Percentiles rank a stretch among this genome's conserved stretches.
Evolutionary conservation across 495 filamentous ascomycete species (phyloP).

Genomic region (Talaromyces proteolyticus): DNA sequence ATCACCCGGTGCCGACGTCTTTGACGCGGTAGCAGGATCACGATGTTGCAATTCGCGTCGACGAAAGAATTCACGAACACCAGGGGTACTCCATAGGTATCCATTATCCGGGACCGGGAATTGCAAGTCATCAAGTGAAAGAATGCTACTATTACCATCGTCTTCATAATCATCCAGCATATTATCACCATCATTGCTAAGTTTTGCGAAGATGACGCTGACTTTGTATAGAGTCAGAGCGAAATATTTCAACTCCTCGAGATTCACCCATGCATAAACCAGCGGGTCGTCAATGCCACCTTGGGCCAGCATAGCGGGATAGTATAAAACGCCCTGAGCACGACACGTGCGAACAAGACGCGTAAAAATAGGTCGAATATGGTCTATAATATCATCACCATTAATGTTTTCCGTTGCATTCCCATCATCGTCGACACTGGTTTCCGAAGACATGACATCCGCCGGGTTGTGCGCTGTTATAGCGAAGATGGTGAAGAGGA

Average conservation of each 20-base stretch:
- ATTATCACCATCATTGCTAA: neutral
- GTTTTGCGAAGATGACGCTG: neutral
- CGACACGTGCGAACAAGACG: constrained; percentile 5
- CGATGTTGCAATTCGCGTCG: constrained; percentile 1
- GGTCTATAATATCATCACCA: neutral
- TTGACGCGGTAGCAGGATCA: neutral
- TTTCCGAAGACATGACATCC: neutral
- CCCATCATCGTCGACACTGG: neutral
- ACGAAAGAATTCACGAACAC: neutral
- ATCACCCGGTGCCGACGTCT: neutral
- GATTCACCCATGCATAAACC: neutral
- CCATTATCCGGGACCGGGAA: neutral
- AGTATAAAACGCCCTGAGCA: constrained; percentile 1
- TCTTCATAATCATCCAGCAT: neutral
- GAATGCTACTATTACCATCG: neutral
- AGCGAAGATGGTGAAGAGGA: constrained; percentile 2
- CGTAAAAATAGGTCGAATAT: constrained; percentile 2
- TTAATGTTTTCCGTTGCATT: neutral
- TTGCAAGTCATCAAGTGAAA: constrained; percentile 1
- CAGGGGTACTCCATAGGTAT: neutral
- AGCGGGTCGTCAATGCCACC: neutral
- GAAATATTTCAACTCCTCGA: constrained; percentile 6
- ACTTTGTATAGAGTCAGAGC: constrained; percentile 3
- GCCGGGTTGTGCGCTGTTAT: neutral
- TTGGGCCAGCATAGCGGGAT: constrained; percentile 3